Evolutionary conservation across 768 basidiomycete species (phyloP).

Genomic region (Dioszegia aurantiaca): DNA sequence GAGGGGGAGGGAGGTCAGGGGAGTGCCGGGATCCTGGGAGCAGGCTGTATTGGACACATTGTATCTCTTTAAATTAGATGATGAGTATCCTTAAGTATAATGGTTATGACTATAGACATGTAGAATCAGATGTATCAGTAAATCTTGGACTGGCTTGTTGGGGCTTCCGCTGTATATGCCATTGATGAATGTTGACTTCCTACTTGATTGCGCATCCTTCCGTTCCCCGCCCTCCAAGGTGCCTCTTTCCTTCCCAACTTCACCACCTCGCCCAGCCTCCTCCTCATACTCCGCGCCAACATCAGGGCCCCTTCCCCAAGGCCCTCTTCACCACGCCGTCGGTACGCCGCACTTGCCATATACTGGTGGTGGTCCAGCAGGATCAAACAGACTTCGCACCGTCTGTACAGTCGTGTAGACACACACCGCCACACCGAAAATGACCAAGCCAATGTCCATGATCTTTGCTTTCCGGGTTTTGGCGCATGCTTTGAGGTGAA

Average conservation of each 20-base stretch:
- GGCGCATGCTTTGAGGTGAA: conserved; percentile 73
- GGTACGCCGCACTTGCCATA: conserved; percentile 51
- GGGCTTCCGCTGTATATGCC: too few relatives aligned
- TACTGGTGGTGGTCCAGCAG: conserved; percentile 54
- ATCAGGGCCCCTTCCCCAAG: not conserved
- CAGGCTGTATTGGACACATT: too few relatives aligned
- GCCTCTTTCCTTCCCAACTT: too few relatives aligned
- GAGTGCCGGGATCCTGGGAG: too few relatives aligned
- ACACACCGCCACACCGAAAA: conserved; percentile 71
- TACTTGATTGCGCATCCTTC: too few relatives aligned
- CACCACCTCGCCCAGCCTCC: not conserved
- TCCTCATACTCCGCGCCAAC: not conserved
- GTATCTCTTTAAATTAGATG: too few relatives aligned
- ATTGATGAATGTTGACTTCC: too few relatives aligned
- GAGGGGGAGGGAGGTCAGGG: not conserved
- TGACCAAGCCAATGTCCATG: conserved; percentile 68
- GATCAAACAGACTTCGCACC: conserved; percentile 66
- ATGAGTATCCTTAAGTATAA: too few relatives aligned
- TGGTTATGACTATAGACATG: too few relatives aligned
- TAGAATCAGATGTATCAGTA: too few relatives aligned
- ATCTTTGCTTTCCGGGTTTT: conserved; percentile 65
- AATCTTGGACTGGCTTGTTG: too few relatives aligned
- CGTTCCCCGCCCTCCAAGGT: too few relatives aligned
- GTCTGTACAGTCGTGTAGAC: conserved; percentile 80
- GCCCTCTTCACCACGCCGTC: not conserved